Evolutionary conservation across 345 rosid species (phyloP).

Genomic region (Adansonia digitata): DNA sequence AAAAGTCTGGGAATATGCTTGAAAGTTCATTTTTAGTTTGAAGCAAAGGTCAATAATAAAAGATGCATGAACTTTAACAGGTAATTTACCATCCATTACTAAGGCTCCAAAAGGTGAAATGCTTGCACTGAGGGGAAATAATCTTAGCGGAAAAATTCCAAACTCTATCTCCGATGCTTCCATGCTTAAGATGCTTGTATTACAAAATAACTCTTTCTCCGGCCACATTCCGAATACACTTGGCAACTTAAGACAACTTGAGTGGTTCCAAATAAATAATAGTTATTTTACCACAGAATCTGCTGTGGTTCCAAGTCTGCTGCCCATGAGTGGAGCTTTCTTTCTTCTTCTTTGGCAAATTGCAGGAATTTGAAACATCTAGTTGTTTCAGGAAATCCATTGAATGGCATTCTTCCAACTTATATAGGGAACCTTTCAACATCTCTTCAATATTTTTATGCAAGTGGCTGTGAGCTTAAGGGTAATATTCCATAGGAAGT

Average conservation of each 20-base stretch:
- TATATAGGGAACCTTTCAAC: slow-evolving; percentile 13
- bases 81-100: neutral
- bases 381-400: neutral
- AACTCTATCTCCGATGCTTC: neutral
- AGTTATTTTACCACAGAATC: neutral
- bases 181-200: neutral
- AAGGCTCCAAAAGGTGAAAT: neutral
- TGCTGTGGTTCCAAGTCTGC: too few species aligned
- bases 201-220: neutral
- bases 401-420: slow-evolving; percentile 7
- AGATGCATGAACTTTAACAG: neutral
- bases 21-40: too few species aligned
- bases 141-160: neutral
- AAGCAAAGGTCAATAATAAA: too few species aligned
- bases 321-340: neutral
- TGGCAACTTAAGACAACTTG: slow-evolving; percentile 11
- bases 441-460: neutral
- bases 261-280: neutral
- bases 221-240: neutral
- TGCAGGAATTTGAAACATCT: neutral
- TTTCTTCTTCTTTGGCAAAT: slow-evolving; percentile 18
- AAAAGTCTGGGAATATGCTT: too few species aligned
- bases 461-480: neutral
- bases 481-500: slow-evolving; percentile 15
- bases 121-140: neutral